Base-by-base conservation (phyloP, 768 basidiomycete genomes). In the Amanita inopinata region DNA sequence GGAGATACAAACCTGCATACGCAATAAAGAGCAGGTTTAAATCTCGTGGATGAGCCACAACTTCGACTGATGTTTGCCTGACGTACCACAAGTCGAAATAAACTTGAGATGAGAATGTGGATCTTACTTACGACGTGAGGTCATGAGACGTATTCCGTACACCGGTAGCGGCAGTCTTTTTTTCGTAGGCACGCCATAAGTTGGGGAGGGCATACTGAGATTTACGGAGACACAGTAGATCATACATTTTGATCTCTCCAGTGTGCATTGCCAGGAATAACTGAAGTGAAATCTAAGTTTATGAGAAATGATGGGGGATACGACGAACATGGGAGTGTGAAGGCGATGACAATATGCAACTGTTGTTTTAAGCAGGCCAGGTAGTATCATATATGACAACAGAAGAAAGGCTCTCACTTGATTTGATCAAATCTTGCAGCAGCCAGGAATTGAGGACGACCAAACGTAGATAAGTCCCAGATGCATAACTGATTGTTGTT, bases 201-300 rank as follows among this genome's bases (percentile, higher is more conserved):
- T 90, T 89, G 2, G 80, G 79, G 24, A 86, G 72, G 12, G 63
- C 67, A 51, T 83, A 87, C 8, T 70, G 66, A 0, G 86, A 85
- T 46, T 80, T 69, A 14, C 73, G 65, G 11, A 76, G 64, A 46
- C 84, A 80, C 9, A 74, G 63, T n/a, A 91, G 51, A 55, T 92
- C 89, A 54, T 80, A 91, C 2, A 82, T 80, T 49, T 74, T 73
- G 47, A 89, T 69, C 37, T 80, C 77, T 22, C 73, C 73, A n/a
- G 62, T 65, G 47, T 65, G 62, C 31, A 70, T 54, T 6, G 66
- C 65, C 24, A 76, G 54, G 49, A 76, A 72, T 35, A 67, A 63
- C 74, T 76, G 51, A 44, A 25, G 31, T 36, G 19, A 23, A 33
- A 45, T 23, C 18, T 43, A 30, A 41, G 38, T 15, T 15, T 10